These are phyloP conservation scores for Tetrahymena borealis DNA, from an alignment of 73 alveolate species.

Conservation along the genomic window DNA sequence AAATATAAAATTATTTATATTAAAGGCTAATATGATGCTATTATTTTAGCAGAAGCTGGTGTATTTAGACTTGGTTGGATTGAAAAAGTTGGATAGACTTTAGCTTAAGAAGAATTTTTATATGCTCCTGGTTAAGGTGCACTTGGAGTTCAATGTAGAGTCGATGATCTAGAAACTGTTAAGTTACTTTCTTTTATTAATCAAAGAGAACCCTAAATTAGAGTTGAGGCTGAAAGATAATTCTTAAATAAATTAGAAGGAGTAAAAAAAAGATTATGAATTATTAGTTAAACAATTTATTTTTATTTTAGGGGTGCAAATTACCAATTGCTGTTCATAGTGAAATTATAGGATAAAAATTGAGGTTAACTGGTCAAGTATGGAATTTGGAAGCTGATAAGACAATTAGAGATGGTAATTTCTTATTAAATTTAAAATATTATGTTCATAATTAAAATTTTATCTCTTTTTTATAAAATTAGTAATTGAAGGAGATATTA, in stretches of 20 bases:
- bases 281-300: too few species aligned
- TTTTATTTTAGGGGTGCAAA: conserved; percentile 40
- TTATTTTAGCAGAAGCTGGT: conserved; percentile 70
- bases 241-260: conserved; percentile 61
- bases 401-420: conserved; percentile 8
- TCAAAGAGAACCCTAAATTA: conserved; percentile 33
- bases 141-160: conserved; percentile 56
- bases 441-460: neutral
- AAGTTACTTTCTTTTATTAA: conserved; percentile 23
- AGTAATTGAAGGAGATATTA: neutral
- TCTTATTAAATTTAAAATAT: neutral
- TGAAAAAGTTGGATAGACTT: conserved; percentile 35
- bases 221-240: conserved; percentile 57
- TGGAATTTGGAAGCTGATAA: conserved; percentile 1
- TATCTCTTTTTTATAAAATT: neutral
- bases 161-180: conserved; percentile 35
- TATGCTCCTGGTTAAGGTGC: conserved; percentile 76
- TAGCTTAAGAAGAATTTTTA: conserved; percentile 42
- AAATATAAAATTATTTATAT: neutral
- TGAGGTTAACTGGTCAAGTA: conserved; percentile 38
- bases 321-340: conserved; percentile 66
- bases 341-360: neutral
- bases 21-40: conserved; percentile 55
- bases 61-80: conserved; percentile 54
- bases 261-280: neutral